Evolutionary conservation across 164 flowering plant genomes (phyloP).

Genomic region (Hamamelis virginiana): DNA sequence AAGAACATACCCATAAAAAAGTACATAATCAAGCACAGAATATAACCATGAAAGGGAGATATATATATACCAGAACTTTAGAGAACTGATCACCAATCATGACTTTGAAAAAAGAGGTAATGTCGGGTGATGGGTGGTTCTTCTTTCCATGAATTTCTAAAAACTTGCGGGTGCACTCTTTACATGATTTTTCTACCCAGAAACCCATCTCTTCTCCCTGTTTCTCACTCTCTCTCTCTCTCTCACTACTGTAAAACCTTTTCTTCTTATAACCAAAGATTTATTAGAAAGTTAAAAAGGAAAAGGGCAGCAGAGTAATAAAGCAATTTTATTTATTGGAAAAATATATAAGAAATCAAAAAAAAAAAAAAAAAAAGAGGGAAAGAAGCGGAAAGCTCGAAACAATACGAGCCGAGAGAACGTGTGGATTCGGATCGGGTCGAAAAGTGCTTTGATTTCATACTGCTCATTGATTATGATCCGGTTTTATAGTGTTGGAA

Average conservation of each 20-base stretch:
- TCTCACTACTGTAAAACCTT: background rate
- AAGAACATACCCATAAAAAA: background rate
- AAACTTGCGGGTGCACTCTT: constrained; percentile 25
- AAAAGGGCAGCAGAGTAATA: too few species aligned
- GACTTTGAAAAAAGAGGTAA: constrained; percentile 31
- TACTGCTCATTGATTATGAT: too few species aligned
- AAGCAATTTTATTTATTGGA: too few species aligned
- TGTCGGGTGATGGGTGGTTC: constrained; percentile 3
- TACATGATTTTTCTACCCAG: constrained; percentile 22
- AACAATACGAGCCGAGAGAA: too few species aligned
- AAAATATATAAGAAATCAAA: too few species aligned
- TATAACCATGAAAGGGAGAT: background rate
- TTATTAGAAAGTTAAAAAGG: too few species aligned
- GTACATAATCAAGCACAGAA: too few species aligned
- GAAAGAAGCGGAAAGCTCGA: too few species aligned
- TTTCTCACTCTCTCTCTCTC: background rate
- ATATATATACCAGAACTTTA: constrained; percentile 20
- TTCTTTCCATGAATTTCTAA: constrained; percentile 16
- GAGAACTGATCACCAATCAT: constrained; percentile 27
- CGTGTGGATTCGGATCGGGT: too few species aligned
- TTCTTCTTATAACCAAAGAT: background rate
- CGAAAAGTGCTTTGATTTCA: too few species aligned
- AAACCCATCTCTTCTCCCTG: background rate
- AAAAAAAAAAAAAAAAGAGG: too few species aligned
- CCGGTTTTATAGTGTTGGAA: too few species aligned